Evolutionary conservation across 306 rosid genomes (phyloP).

Genomic region (Bauhinia variegata): DNA sequence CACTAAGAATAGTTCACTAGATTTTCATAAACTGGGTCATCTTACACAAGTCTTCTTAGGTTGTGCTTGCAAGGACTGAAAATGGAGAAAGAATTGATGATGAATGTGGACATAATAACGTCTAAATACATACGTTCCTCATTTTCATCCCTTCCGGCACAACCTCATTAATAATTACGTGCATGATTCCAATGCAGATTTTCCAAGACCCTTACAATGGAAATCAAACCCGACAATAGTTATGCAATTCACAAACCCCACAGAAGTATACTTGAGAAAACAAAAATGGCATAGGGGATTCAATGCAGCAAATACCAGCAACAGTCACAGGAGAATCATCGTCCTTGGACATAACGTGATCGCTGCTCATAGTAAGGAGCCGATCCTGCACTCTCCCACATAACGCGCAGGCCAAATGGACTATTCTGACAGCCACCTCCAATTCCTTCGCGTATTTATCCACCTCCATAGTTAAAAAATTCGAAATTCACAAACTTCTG

Average conservation of each 20-base stretch:
- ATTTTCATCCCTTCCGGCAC: no score
- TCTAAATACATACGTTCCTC: no score
- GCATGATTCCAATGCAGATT: no score
- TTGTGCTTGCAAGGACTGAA: no score
- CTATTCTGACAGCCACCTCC: conserved; percentile 84
- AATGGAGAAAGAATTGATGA: no score
- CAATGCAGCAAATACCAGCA: conserved; percentile 61
- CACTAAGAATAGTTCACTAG: no score
- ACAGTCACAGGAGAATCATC: conserved; percentile 93
- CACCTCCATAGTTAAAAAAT: conserved; percentile 53
- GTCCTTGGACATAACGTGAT: conserved; percentile 70
- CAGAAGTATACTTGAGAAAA: background rate
- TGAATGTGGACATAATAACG: no score
- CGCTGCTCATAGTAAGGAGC: conserved; percentile 42
- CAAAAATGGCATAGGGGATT: background rate
- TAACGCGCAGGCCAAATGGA: conserved; percentile 79
- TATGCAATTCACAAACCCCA: conserved; percentile 22
- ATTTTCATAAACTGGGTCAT: no score
- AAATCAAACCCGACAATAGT: conserved; percentile 11
- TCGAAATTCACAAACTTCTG: conserved; percentile 23
- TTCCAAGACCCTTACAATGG: conserved; percentile 14
- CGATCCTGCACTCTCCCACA: conserved; percentile 79
- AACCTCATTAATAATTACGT: background rate
- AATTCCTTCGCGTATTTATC: conserved; percentile 62
- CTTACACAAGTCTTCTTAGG: no score